phyloP scores from a whole-genome alignment of 805 yeast species.

The Schwanniomyces pseudopolymorphus region DNA sequence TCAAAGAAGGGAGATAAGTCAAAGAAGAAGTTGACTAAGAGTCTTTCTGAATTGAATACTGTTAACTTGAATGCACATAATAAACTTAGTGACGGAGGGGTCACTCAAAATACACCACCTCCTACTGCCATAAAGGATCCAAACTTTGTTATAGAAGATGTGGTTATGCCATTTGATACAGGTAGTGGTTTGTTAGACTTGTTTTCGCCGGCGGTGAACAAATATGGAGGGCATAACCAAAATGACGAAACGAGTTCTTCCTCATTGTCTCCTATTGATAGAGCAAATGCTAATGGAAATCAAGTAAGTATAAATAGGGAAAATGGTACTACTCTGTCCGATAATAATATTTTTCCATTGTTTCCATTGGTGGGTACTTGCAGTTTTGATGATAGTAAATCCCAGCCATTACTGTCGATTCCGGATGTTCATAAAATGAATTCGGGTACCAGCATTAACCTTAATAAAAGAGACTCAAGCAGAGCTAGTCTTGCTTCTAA shows the following conservation, averaged over 20 bases:
- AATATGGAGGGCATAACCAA: constrained; percentile 4
- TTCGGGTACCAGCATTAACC: neutral
- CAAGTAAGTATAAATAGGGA: neutral
- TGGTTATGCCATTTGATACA: constrained; percentile 28
- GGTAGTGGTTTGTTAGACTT: constrained; percentile 30
- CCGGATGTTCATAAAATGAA: constrained; percentile 14
- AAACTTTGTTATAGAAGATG: constrained; percentile 29
- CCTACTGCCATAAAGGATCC: constrained; percentile 3
- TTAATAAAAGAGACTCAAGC: neutral
- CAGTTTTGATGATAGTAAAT: constrained; percentile 35
- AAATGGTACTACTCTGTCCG: constrained; percentile 14
- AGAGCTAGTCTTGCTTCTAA: neutral
- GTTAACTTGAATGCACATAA: neutral
- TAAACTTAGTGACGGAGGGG: neutral
- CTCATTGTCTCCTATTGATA: constrained; percentile 1
- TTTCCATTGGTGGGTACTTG: constrained; percentile 41
- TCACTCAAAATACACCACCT: constrained; percentile 1
- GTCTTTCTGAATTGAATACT: constrained; percentile 3
- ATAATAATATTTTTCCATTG: constrained; percentile 37
- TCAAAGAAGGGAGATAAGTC: constrained; percentile 12
- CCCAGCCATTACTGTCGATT: constrained; percentile 34
- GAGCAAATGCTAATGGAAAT: neutral
- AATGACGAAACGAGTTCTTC: constrained; percentile 1
- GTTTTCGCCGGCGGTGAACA: constrained; percentile 15
- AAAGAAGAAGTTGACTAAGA: constrained; percentile 8